Base-by-base conservation (phyloP, 805 yeast species). In the Kuraishia capsulata region DNA sequence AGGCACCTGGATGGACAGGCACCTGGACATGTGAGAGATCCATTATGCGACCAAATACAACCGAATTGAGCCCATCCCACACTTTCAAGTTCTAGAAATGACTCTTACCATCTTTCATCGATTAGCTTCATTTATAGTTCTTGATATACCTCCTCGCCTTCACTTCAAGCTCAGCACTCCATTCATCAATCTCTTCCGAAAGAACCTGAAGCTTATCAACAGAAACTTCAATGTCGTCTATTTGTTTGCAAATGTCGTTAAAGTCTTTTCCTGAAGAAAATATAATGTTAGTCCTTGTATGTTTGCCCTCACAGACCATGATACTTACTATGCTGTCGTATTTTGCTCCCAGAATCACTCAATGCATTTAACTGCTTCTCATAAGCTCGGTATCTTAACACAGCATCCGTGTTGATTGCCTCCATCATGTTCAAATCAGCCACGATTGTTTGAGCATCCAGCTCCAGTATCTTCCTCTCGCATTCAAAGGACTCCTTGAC, bases 401-500 rank as follows among this genome's bases (percentile, higher is more conserved):
- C 19, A 11, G 35, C 28, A 10, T 23, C 29, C 18, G 35, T 37
- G 36, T 37, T 37, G 30, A 32, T 16, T 16, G 30, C 28, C n/a
- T 37, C 39, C 35, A 37, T 25, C 20, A 19, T 17, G 17, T 23
- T 30, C 4, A 37, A 16, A n/a, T 37, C 35, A 16, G 16, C 16
- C 13, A 24, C 18, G 30, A 37, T 31, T 6, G 23, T 32, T 14
- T 37, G 25, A 5, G 39, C 17, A 20, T 37, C 39, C 39, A 37
- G 35, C 31, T 37, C 39, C 24, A 37, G 31, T 3, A 37, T 28
- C 11, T 23, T 19, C 30, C 24, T 30, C 8, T 20, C 35, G 21
- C 39, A 37, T 30, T 21, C 35, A 14, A 23, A 37, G 18, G 35
- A 30, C 20, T 37, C 35, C 35, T 32, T 24, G 21, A 37, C 30